Conservation (phyloP, 2,329 filamentous ascomycete species). For the Chaetomiaceae sp. region DNA sequence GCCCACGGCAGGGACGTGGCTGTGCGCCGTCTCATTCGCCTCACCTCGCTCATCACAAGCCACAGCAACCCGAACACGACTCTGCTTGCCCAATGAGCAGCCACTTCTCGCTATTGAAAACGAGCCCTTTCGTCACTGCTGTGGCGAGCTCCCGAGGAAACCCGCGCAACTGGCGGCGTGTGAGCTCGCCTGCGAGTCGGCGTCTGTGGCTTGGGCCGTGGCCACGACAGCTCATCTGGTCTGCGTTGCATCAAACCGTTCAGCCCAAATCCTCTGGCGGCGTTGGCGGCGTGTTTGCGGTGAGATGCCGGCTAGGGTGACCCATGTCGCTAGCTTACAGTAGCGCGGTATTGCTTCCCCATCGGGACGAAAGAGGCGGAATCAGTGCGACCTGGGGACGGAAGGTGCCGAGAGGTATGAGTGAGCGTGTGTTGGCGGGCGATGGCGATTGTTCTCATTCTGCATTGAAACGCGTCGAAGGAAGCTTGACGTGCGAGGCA, state of each 20-base stretch:
- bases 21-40: conserved; percentile 7
- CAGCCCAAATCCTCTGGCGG: too few relatives aligned
- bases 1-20: background rate
- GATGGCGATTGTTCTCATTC: too few relatives aligned
- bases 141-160: background rate
- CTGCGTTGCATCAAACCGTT: too few relatives aligned
- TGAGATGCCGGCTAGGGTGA: too few relatives aligned
- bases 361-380: too few relatives aligned
- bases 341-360: too few relatives aligned
- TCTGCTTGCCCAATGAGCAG: background rate
- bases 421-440: too few relatives aligned
- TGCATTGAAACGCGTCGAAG: too few relatives aligned
- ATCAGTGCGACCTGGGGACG: background rate
- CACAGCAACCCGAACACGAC: background rate
- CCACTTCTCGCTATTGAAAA: background rate
- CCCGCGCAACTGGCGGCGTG: background rate
- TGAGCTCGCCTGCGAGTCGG: background rate
- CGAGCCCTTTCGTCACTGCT: background rate
- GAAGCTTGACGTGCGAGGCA: too few relatives aligned
- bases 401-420: too few relatives aligned
- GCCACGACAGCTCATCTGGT: background rate
- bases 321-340: too few relatives aligned
- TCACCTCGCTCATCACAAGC: background rate
- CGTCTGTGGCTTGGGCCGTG: background rate
- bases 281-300: too few relatives aligned